These are phyloP conservation scores for Fusarium domesticum DNA, from an alignment of 2,329 filamentous ascomycete species.

Conservation along the genomic window DNA sequence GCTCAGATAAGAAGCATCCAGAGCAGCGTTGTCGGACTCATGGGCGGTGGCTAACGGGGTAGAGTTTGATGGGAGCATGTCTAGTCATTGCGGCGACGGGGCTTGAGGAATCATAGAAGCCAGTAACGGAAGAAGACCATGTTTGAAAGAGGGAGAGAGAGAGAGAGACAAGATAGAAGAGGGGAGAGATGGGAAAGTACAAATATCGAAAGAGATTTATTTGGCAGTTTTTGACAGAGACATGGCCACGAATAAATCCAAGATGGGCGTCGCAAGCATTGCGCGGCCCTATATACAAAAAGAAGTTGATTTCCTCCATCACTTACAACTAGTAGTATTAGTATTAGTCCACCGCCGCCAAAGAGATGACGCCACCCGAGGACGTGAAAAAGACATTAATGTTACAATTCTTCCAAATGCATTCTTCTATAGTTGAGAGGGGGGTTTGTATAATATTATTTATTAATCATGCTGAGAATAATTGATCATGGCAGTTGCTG, in stretches of 20 bases:
- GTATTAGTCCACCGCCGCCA: constrained; percentile 19
- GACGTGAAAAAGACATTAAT: too few species aligned
- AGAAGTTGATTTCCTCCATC: too few species aligned
- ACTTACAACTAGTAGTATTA: too few species aligned
- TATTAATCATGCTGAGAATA: too few species aligned
- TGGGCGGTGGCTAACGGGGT: constrained; percentile 24
- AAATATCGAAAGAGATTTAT: too few species aligned
- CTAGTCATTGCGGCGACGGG: constrained; percentile 22
- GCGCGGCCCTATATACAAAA: constrained; percentile 34
- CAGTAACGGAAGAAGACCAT: background rate
- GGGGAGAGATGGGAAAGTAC: background rate
- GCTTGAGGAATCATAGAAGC: background rate
- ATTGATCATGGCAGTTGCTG: too few species aligned
- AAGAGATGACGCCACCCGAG: constrained; percentile 26
- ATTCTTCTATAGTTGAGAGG: too few species aligned
- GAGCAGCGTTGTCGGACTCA: constrained; percentile 11
- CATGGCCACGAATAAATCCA: too few species aligned
- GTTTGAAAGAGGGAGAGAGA: background rate
- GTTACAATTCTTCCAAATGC: too few species aligned
- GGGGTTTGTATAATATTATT: too few species aligned
- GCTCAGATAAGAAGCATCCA: constrained; percentile 16
- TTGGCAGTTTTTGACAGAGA: too few species aligned
- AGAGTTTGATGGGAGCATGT: constrained; percentile 26
- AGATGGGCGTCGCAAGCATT: constrained; percentile 37
- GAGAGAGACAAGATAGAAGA: background rate